Evolutionary conservation across 2,329 filamentous ascomycete species (phyloP).

Genomic region (Aspergillus udagawae): DNA sequence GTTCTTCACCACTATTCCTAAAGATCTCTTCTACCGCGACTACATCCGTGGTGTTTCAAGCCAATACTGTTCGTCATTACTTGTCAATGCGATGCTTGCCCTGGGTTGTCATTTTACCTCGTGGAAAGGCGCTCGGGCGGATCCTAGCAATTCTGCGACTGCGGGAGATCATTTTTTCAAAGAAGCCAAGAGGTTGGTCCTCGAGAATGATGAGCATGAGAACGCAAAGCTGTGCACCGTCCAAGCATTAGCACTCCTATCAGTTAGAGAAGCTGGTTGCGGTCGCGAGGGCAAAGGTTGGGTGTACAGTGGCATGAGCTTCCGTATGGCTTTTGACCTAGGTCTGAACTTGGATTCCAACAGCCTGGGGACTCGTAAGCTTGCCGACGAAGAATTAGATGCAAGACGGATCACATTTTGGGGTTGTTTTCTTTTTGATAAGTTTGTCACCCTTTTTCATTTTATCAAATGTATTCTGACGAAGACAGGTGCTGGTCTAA

Average conservation of each 20-base stretch:
- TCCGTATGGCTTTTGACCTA: slow-evolving; percentile 93
- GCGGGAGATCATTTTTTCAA: slow-evolving; percentile 95
- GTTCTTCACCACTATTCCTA: slow-evolving; percentile 89
- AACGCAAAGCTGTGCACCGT: slow-evolving; percentile 84
- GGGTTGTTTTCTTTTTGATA: slow-evolving; percentile 98
- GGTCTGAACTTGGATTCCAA: slow-evolving; percentile 82
- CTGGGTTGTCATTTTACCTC: slow-evolving; percentile 91
- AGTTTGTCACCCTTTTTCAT: slow-evolving; percentile 44
- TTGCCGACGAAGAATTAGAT: slow-evolving; percentile 81
- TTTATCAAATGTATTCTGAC: slow-evolving; percentile 10
- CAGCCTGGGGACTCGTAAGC: slow-evolving; percentile 57
- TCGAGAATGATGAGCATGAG: slow-evolving; percentile 91
- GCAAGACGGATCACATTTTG: slow-evolving; percentile 89
- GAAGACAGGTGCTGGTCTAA: slow-evolving; percentile 78
- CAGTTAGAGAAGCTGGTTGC: slow-evolving; percentile 90
- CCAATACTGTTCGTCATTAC: slow-evolving; percentile 78
- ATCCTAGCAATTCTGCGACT: slow-evolving; percentile 71
- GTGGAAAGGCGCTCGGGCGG: slow-evolving; percentile 65
- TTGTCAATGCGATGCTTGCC: slow-evolving; percentile 92
- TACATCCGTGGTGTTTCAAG: slow-evolving; percentile 68
- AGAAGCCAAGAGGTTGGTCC: slow-evolving; percentile 82
- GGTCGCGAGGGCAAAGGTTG: slow-evolving; percentile 92
- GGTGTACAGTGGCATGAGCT: slow-evolving; percentile 98
- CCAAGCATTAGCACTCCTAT: slow-evolving; percentile 92
- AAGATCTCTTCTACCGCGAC: slow-evolving; percentile 79